Evolutionary conservation across 331 rosid species (phyloP).

Genomic region (Rhamnella rubrinervis): DNA sequence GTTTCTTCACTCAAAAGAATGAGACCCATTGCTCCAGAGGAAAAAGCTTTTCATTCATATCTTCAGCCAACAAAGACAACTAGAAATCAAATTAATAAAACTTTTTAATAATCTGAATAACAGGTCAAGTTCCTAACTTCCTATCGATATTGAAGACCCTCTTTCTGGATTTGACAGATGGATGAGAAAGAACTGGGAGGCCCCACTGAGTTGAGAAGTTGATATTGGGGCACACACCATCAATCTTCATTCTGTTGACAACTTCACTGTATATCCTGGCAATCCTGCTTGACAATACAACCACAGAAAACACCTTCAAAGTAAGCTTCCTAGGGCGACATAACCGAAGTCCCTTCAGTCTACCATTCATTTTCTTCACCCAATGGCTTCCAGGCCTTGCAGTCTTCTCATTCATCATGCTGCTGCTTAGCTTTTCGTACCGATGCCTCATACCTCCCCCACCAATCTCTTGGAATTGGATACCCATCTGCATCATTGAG

Average conservation of each 20-base stretch:
- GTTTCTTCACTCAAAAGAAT: too few relatives aligned
- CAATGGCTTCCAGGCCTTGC: constrained; percentile 44
- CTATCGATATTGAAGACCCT: constrained; percentile 17
- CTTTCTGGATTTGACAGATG: constrained; percentile 36
- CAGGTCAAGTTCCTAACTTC: constrained; percentile 27
- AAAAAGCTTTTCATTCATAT: too few relatives aligned
- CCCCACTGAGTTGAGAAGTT: constrained; percentile 68
- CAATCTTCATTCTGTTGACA: constrained; percentile 43
- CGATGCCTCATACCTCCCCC: constrained; percentile 39
- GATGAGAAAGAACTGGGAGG: constrained; percentile 57
- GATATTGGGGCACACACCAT: constrained; percentile 39
- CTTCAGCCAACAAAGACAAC: too few relatives aligned
- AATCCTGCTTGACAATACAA: constrained; percentile 42
- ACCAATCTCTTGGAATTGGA: constrained; percentile 41
- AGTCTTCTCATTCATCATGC: constrained; percentile 27
- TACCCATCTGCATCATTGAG: constrained; percentile 37
- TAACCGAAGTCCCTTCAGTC: constrained; percentile 50
- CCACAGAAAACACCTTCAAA: constrained; percentile 36
- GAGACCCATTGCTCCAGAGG: too few relatives aligned
- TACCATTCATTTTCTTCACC: constrained; percentile 60
- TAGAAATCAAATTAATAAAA: too few relatives aligned
- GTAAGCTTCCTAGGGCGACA: constrained; percentile 49
- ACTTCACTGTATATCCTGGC: constrained; percentile 48
- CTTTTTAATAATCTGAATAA: neutral
- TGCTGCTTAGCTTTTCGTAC: constrained; percentile 48